A percentile compares a stretch with the other conserved stretches of the same genome.
Evolutionary conservation across 2,329 filamentous ascomycete species (phyloP).

Genomic region (Cladorrhinum sp.): DNA sequence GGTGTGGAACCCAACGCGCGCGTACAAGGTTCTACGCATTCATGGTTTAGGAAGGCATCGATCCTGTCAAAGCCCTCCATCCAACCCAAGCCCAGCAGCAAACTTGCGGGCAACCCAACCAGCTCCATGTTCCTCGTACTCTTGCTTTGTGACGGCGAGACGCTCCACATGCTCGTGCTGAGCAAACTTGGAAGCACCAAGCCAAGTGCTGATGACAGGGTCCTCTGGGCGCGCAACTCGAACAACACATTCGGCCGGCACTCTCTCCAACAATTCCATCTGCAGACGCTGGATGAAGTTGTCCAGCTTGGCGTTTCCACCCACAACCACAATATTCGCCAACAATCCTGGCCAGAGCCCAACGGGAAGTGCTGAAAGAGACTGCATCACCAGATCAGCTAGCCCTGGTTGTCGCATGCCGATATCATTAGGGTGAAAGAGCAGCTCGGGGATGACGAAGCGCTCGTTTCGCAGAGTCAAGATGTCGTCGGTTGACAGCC

Average conservation of each 20-base stretch:
- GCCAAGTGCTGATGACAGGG: conserved; percentile 79
- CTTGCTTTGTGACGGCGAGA: conserved; percentile 75
- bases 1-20: not conserved
- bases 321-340: conserved; percentile 84
- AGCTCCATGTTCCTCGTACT: conserved; percentile 85
- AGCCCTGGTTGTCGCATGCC: conserved; percentile 81
- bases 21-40: not conserved
- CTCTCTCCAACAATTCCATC: conserved; percentile 66
- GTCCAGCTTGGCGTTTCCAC: conserved; percentile 75
- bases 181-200: conserved; percentile 76
- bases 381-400: conserved; percentile 77
- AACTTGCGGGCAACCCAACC: conserved; percentile 74
- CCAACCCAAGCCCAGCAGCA: conserved; percentile 36
- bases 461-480: conserved; percentile 88
- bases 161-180: conserved; percentile 63
- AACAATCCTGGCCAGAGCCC: conserved; percentile 80
- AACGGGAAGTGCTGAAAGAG: conserved; percentile 69
- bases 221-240: conserved; percentile 67
- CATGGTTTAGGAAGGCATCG: not conserved
- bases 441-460: conserved; percentile 82
- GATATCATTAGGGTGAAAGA: conserved; percentile 84
- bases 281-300: conserved; percentile 81
- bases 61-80: conserved; percentile 15
- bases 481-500: conserved; percentile 66
- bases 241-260: conserved; percentile 74